Percentiles rank a stretch among this genome's conserved stretches.
These are phyloP conservation scores for Gossypium gossypioides DNA, from an alignment of 441 rosid genomes.

Conservation along the genomic window DNA sequence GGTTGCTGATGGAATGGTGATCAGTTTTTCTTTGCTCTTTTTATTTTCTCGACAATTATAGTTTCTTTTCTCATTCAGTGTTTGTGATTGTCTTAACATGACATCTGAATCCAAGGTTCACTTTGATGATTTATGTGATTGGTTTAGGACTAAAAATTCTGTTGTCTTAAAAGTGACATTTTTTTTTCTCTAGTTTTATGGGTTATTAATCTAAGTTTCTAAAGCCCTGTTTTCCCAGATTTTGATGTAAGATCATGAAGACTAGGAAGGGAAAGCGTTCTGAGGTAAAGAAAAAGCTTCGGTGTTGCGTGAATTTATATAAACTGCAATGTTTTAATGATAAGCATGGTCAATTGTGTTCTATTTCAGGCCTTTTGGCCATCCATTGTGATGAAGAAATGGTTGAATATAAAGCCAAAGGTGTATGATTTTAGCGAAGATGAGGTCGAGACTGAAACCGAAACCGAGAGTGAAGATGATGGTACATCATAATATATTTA, in stretches of 20 bases:
- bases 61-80: conserved; percentile 19
- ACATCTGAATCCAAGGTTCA: no score
- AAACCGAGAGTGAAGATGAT: conserved; percentile 89
- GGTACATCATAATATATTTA: conserved; percentile 26
- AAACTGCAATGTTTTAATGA: background rate
- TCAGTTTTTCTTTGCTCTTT: background rate
- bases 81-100: conserved; percentile 2
- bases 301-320: background rate
- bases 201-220: background rate
- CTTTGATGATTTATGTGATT: no score
- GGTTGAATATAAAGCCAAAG: conserved; percentile 84
- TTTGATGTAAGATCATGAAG: conserved; percentile 31
- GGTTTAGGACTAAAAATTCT: conserved; percentile 1
- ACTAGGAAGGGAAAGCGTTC: conserved; percentile 38
- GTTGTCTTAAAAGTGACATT: conserved; percentile 28
- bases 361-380: conserved; percentile 80
- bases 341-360: conserved; percentile 13
- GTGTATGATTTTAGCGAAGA: conserved; percentile 86
- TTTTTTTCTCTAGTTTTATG: background rate
- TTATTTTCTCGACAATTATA: conserved; percentile 4
- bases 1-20: conserved; percentile 13
- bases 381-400: conserved; percentile 89
- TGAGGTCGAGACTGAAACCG: conserved; percentile 80
- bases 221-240: background rate
- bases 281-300: conserved; percentile 35